These are phyloP conservation scores for Alloascoidea hylecoeti DNA, from an alignment of 805 yeast genomes.

Conservation along the genomic window DNA sequence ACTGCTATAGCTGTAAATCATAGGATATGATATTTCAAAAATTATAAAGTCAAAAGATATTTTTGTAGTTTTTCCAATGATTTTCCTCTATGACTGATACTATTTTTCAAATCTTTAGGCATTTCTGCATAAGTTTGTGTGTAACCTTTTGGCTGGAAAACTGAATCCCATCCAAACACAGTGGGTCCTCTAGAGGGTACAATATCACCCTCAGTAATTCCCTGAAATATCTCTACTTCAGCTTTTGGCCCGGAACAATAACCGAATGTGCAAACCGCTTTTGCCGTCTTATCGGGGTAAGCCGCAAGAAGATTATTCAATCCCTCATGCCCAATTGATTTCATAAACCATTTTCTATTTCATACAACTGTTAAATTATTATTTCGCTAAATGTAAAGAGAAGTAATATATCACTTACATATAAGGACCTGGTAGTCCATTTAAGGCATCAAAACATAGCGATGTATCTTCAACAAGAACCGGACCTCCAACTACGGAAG, in stretches of 20 bases:
- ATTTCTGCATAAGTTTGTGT: slow-evolving; percentile 79
- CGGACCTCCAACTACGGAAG: slow-evolving; percentile 49
- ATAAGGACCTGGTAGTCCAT: slow-evolving; percentile 89
- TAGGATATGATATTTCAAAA: no score
- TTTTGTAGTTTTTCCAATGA: slow-evolving; percentile 65
- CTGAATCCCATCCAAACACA: slow-evolving; percentile 89
- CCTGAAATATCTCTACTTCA: slow-evolving; percentile 71
- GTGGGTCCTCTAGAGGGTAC: slow-evolving; percentile 69
- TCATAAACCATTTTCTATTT: slow-evolving; percentile 1
- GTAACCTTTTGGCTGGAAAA: slow-evolving; percentile 73
- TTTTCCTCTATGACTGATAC: slow-evolving; percentile 75
- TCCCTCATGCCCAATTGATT: slow-evolving; percentile 48
- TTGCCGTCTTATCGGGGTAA: slow-evolving; percentile 74
- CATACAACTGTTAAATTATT: not conserved
- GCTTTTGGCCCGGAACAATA: slow-evolving; percentile 71
- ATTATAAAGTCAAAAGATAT: slow-evolving; percentile 24
- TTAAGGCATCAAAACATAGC: slow-evolving; percentile 66
- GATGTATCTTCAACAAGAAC: slow-evolving; percentile 95
- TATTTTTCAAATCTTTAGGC: slow-evolving; percentile 62
- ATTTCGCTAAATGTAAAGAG: not conserved
- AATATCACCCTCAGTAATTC: slow-evolving; percentile 67
- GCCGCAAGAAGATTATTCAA: slow-evolving; percentile 65
- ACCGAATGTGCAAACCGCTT: slow-evolving; percentile 87
- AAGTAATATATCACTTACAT: slow-evolving; percentile 17
- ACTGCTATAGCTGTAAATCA: no score